Conservation (phyloP, 495 filamentous ascomycete genomes). For the Penicillium psychrofluorescens region DNA sequence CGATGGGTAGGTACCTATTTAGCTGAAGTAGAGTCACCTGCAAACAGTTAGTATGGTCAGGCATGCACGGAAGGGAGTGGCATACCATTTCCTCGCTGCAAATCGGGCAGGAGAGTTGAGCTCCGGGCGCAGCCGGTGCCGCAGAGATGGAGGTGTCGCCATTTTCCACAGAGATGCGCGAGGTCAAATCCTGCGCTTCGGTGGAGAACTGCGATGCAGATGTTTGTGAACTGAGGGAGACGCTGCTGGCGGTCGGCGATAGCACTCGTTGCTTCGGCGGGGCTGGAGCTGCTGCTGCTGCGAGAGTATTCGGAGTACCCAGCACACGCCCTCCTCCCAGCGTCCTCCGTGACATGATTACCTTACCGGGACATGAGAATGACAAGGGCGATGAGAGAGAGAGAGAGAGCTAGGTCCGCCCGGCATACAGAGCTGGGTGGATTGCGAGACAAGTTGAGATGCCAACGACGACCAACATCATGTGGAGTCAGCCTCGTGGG, state of each 20-base stretch:
- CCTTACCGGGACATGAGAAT: constrained; percentile 38
- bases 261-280: constrained; percentile 47
- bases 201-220: constrained; percentile 53
- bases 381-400: constrained; percentile 1
- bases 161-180: constrained; percentile 50
- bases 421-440: constrained; percentile 2
- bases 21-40: constrained; percentile 87
- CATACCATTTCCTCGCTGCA: constrained; percentile 93
- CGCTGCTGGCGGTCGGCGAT: constrained; percentile 53
- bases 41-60: constrained; percentile 4
- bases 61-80: background rate
- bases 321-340: constrained; percentile 85
- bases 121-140: constrained; percentile 47
- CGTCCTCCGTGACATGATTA: constrained; percentile 71
- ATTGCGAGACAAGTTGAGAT: too few species aligned
- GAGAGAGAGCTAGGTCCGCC: constrained; percentile 9
- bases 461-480: too few species aligned
- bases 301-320: constrained; percentile 70
- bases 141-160: constrained; percentile 39
- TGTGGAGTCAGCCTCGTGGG: background rate
- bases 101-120: constrained; percentile 81
- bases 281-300: constrained; percentile 51
- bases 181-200: constrained; percentile 52
- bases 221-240: constrained; percentile 56
- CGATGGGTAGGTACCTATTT: constrained; percentile 55